phyloP scores from a whole-genome alignment of 768 basidiomycete genomes.

The Mycena floridula region DNA sequence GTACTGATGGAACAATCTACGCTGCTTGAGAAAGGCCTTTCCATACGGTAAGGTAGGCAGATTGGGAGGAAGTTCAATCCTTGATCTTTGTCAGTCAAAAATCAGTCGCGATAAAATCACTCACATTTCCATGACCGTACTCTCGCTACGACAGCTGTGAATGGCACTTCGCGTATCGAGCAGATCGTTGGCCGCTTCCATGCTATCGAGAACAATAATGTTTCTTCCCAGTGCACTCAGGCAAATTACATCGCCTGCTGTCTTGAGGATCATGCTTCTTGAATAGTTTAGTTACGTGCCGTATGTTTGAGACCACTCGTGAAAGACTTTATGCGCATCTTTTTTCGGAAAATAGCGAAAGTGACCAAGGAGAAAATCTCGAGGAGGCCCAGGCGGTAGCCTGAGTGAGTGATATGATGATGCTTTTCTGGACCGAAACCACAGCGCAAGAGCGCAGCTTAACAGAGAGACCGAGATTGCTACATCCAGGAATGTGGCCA shows the following conservation, averaged over 20 bases:
- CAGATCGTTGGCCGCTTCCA: constrained; percentile 31
- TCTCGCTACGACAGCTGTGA: constrained; percentile 25
- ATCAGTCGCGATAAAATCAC: background rate
- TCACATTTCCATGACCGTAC: constrained; percentile 16
- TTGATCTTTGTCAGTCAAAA: constrained; percentile 1
- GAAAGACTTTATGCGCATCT: background rate
- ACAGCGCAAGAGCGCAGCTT: too few species aligned
- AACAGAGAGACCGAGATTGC: too few species aligned
- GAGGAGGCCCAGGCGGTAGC: background rate
- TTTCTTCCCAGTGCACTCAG: constrained; percentile 14
- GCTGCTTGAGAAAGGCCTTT: constrained; percentile 14
- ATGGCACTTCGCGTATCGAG: constrained; percentile 33
- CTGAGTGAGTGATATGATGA: too few species aligned
- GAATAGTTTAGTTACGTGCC: too few species aligned
- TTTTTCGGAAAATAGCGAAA: background rate
- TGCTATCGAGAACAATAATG: too few species aligned
- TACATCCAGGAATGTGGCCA: too few species aligned
- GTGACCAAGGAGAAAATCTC: background rate
- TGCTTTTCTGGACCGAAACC: too few species aligned
- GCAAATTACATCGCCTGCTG: constrained; percentile 14
- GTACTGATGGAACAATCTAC: constrained; percentile 18
- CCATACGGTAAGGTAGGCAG: constrained; percentile 18
- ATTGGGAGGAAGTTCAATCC: constrained; percentile 10
- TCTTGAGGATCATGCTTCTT: too few species aligned
- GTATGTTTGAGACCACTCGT: background rate